phyloP scores from a whole-genome alignment of 2,329 filamentous ascomycete genomes.

The Colletotrichum sublineola region DNA sequence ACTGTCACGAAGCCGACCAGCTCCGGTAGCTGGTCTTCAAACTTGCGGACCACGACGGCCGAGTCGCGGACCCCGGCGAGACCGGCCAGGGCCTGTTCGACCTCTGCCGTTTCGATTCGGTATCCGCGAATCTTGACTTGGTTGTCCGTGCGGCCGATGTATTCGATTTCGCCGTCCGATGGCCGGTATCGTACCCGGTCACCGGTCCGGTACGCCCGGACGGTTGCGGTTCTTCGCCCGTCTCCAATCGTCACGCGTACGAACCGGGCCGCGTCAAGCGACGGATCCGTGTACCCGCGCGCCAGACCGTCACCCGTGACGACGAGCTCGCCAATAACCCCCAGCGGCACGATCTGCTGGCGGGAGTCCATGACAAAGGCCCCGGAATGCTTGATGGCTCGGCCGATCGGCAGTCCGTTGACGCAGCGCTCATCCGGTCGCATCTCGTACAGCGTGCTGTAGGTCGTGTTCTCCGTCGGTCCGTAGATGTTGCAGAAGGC shows the following conservation, averaged over 20 bases:
- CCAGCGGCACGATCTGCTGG: slow-evolving; percentile 45
- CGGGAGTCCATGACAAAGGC: slow-evolving; percentile 46
- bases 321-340: slow-evolving; percentile 48
- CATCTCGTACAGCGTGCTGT: slow-evolving; percentile 9
- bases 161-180: slow-evolving; percentile 46
- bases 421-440: neutral
- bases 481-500: slow-evolving; percentile 37
- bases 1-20: slow-evolving; percentile 14
- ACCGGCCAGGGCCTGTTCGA: slow-evolving; percentile 44
- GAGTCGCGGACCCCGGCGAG: slow-evolving; percentile 43
- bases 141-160: slow-evolving; percentile 47
- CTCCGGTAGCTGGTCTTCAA: slow-evolving; percentile 8
- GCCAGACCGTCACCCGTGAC: slow-evolving; percentile 47
- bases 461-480: slow-evolving; percentile 42
- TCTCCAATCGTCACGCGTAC: slow-evolving; percentile 29
- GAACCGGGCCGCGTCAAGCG: slow-evolving; percentile 40
- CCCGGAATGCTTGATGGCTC: slow-evolving; percentile 43
- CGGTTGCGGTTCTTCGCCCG: neutral
- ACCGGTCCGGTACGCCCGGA: slow-evolving; percentile 47
- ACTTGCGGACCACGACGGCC: slow-evolving; percentile 37
- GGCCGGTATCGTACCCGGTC: slow-evolving; percentile 39
- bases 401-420: slow-evolving; percentile 44
- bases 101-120: slow-evolving; percentile 48
- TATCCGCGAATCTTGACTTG: slow-evolving; percentile 51
- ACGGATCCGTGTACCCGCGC: slow-evolving; percentile 44